These are phyloP conservation scores for Neurospora hispaniola DNA, from an alignment of 495 filamentous ascomycete genomes.

Conservation along the genomic window DNA sequence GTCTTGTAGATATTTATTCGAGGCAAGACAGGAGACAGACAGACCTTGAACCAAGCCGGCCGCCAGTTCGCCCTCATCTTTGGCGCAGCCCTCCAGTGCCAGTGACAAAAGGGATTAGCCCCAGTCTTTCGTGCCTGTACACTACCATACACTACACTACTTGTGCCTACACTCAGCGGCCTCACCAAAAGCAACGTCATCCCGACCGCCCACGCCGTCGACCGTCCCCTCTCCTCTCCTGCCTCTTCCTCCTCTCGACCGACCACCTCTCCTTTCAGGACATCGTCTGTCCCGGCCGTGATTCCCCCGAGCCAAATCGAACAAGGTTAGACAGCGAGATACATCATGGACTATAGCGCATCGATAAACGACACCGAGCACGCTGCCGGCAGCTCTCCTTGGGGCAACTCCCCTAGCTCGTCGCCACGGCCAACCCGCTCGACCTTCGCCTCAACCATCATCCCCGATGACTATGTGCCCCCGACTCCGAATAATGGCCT, in stretches of 20 bases:
- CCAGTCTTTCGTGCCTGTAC: background rate
- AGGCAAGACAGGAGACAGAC: background rate
- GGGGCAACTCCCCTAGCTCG: slow-evolving; percentile 53
- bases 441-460: slow-evolving; percentile 37
- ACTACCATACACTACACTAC: too few relatives aligned
- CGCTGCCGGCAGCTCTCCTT: slow-evolving; percentile 60
- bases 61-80: background rate
- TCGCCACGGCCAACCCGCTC: slow-evolving; percentile 56
- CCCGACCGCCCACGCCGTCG: background rate
- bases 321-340: background rate
- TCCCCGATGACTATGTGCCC: slow-evolving; percentile 21
- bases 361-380: slow-evolving; percentile 65
- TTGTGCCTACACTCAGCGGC: background rate
- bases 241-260: slow-evolving; percentile 1
- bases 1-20: background rate
- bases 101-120: background rate
- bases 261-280: background rate
- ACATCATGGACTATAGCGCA: slow-evolving; percentile 73
- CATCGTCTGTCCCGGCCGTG: background rate
- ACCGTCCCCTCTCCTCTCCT: background rate
- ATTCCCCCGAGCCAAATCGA: background rate
- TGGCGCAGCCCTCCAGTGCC: background rate
- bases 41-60: background rate
- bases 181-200: background rate
- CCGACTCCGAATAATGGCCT: slow-evolving; percentile 28